These are phyloP conservation scores for Rhizophora apiculata DNA, from an alignment of 345 rosid species.

Conservation along the genomic window DNA sequence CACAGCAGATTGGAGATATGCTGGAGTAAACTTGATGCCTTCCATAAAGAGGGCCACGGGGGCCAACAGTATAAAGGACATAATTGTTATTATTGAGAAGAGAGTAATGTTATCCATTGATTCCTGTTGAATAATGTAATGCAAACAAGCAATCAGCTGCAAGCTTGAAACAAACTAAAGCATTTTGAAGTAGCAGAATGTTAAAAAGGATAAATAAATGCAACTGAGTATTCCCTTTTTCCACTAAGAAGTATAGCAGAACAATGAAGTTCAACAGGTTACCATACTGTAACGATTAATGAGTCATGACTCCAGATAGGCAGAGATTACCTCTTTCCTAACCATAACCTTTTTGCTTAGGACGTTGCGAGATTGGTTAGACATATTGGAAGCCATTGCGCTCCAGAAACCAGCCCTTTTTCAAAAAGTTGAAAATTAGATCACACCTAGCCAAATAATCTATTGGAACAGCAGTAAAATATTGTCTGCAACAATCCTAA, in stretches of 20 bases:
- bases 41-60: conserved; percentile 78
- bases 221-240: not conserved
- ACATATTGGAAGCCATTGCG: conserved; percentile 38
- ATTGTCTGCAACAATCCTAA: not conserved
- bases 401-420: conserved; percentile 39
- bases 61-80: conserved; percentile 81
- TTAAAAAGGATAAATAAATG: not conserved
- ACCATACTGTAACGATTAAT: not conserved
- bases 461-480: not conserved
- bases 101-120: conserved; percentile 95
- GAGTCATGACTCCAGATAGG: not conserved
- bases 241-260: conserved; percentile 2
- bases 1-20: conserved; percentile 76
- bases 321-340: conserved; percentile 75
- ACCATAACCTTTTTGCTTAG: conserved; percentile 85
- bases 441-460: not conserved
- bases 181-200: not conserved
- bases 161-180: not conserved
- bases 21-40: conserved; percentile 90
- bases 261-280: not conserved
- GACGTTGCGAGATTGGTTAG: conserved; percentile 37
- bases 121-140: conserved; percentile 42
- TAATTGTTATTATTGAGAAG: conserved; percentile 92
- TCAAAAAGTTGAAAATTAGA: not conserved
- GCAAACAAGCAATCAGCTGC: conserved; percentile 9